These are phyloP conservation scores for Neurospora sp. DNA, from an alignment of 495 filamentous ascomycete genomes.

Conservation along the genomic window DNA sequence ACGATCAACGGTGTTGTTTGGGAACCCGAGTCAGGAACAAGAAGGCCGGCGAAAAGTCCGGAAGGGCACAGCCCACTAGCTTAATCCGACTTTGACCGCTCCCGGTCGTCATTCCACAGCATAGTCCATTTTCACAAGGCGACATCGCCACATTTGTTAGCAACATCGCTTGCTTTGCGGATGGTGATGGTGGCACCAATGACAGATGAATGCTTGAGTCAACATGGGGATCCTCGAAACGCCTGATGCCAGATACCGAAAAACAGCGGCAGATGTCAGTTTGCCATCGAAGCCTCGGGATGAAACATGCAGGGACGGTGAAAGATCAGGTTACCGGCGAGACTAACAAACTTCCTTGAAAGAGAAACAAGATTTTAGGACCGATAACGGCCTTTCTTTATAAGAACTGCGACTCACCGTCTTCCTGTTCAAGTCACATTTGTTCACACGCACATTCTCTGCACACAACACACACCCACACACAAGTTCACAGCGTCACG, in stretches of 20 bases:
- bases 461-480: background rate
- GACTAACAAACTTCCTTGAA: background rate
- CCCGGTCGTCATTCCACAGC: background rate
- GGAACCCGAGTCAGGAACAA: background rate
- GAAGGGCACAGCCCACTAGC: background rate
- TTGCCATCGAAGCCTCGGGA: background rate
- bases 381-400: background rate
- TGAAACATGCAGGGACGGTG: background rate
- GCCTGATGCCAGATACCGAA: background rate
- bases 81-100: background rate
- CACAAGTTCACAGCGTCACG: background rate
- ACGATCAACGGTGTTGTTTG: background rate
- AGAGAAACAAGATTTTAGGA: background rate
- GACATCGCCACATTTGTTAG: background rate
- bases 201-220: background rate
- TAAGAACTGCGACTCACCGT: background rate
- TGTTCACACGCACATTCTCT: background rate
- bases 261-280: background rate
- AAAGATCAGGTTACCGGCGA: background rate
- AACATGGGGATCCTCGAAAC: background rate
- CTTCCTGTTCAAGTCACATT: background rate
- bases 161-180: background rate
- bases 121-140: background rate
- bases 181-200: background rate
- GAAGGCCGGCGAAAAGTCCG: background rate